Evolutionary conservation across 495 filamentous ascomycete genomes (phyloP).

Genomic region (Darksidea phi): DNA sequence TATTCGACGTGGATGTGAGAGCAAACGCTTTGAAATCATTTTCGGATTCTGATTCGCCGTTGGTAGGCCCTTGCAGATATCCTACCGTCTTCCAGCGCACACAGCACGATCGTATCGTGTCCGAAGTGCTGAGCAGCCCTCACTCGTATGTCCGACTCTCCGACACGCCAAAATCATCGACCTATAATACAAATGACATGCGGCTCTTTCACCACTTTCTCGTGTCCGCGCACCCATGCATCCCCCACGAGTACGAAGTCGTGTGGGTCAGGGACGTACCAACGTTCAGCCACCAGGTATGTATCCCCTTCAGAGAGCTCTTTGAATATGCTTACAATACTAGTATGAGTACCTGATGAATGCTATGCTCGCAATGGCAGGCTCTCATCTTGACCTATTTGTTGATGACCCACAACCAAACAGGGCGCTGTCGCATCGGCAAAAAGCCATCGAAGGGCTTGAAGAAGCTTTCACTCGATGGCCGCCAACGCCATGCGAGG

Average conservation of each 20-base stretch:
- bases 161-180: slow-evolving; percentile 12
- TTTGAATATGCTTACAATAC: background rate
- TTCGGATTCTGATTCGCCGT: background rate
- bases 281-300: slow-evolving; percentile 17
- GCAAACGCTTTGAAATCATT: background rate
- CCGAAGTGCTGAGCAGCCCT: slow-evolving; percentile 21
- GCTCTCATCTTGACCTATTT: slow-evolving; percentile 47
- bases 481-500: slow-evolving; percentile 19
- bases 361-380: slow-evolving; percentile 58
- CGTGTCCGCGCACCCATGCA: slow-evolving; percentile 21
- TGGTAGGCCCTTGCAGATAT: slow-evolving; percentile 12
- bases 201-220: slow-evolving; percentile 30
- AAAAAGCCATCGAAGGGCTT: slow-evolving; percentile 57
- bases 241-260: slow-evolving; percentile 1
- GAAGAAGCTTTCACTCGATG: slow-evolving; percentile 42
- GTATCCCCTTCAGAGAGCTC: background rate
- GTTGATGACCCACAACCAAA: slow-evolving; percentile 17
- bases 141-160: slow-evolving; percentile 6
- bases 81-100: slow-evolving; percentile 22
- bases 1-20: slow-evolving; percentile 13
- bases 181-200: slow-evolving; percentile 13
- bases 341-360: slow-evolving; percentile 52
- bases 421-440: slow-evolving; percentile 54
- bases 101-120: slow-evolving; percentile 20
- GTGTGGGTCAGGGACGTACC: slow-evolving; percentile 18